Evolutionary conservation across 495 filamentous ascomycete species (phyloP).

Genomic region (Aspergillus taichungensis): DNA sequence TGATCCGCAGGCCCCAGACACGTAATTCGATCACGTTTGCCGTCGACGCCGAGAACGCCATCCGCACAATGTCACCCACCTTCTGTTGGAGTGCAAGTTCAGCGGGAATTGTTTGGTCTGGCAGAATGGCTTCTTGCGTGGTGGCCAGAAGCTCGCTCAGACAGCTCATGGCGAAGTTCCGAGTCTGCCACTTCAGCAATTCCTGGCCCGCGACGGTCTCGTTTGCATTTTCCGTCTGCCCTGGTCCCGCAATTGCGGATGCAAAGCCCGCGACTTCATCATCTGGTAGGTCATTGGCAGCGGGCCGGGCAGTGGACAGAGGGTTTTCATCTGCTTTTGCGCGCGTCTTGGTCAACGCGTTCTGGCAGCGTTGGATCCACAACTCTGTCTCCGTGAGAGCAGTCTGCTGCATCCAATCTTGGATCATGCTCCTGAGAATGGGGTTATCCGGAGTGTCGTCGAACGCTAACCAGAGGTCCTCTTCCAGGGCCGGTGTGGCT

Average conservation of each 20-base stretch:
- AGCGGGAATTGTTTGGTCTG: constrained; percentile 60
- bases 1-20: constrained; percentile 82
- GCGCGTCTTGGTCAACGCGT: constrained; percentile 78
- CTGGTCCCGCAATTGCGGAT: constrained; percentile 52
- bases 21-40: constrained; percentile 83
- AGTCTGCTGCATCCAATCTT: constrained; percentile 87
- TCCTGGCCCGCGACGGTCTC: constrained; percentile 68
- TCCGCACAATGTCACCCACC: constrained; percentile 88
- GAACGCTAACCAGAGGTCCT: constrained; percentile 83
- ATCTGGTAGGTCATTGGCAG: constrained; percentile 71
- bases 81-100: constrained; percentile 69
- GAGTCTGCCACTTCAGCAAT: constrained; percentile 88
- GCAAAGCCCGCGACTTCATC: constrained; percentile 97
- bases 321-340: constrained; percentile 45
- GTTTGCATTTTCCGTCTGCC: constrained; percentile 51
- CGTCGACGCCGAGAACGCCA: constrained; percentile 96
- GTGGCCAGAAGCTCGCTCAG: constrained; percentile 74
- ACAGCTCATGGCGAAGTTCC: constrained; percentile 87
- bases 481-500: constrained; percentile 70
- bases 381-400: constrained; percentile 62
- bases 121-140: constrained; percentile 61
- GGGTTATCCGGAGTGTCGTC: constrained; percentile 67
- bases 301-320: constrained; percentile 40
- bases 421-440: constrained; percentile 70
- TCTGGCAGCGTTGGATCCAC: constrained; percentile 85